These are phyloP conservation scores for Alternaria viburni DNA, from an alignment of 2,329 filamentous ascomycete species.

Conservation along the genomic window DNA sequence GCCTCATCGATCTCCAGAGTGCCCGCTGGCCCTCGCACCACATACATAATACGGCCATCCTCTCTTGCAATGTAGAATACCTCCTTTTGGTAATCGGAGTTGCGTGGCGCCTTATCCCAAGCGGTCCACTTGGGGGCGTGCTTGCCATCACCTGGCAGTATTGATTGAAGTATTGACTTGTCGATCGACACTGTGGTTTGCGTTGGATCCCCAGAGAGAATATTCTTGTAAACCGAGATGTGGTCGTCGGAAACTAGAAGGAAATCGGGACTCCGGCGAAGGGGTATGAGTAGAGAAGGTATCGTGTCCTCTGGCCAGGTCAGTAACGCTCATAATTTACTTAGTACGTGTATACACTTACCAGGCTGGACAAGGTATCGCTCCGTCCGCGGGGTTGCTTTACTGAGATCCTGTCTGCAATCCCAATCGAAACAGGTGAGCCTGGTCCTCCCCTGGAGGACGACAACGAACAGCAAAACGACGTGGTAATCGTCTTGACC, in stretches of 20 bases:
- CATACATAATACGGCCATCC: constrained; percentile 78
- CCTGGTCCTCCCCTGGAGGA: constrained; percentile 52
- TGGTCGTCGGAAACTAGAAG: constrained; percentile 48
- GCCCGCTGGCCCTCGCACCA: constrained; percentile 64
- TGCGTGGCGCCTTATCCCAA: constrained; percentile 80
- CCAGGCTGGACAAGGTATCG: constrained; percentile 34
- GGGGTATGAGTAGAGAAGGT: constrained; percentile 50
- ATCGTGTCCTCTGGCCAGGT: constrained; percentile 41
- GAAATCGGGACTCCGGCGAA: constrained; percentile 50
- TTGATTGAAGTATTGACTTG: constrained; percentile 50
- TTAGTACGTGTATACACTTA: constrained; percentile 16
- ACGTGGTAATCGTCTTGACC: constrained; percentile 69
- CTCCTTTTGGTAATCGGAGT: constrained; percentile 66
- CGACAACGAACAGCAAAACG: constrained; percentile 73
- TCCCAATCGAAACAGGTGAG: constrained; percentile 62
- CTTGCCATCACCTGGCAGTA: constrained; percentile 49
- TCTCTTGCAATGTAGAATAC: constrained; percentile 86
- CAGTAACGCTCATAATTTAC: constrained; percentile 2
- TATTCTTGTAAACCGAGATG: constrained; percentile 47
- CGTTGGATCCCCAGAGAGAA: constrained; percentile 49
- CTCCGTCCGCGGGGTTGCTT: constrained; percentile 32
- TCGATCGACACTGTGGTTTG: constrained; percentile 22
- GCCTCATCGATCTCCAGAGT: constrained; percentile 52
- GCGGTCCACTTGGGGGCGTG: constrained; percentile 73
- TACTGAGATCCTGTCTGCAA: constrained; percentile 50